Conservation (phyloP, 1,139 yeast species). For the Eremothecium sinecaudum region DNA sequence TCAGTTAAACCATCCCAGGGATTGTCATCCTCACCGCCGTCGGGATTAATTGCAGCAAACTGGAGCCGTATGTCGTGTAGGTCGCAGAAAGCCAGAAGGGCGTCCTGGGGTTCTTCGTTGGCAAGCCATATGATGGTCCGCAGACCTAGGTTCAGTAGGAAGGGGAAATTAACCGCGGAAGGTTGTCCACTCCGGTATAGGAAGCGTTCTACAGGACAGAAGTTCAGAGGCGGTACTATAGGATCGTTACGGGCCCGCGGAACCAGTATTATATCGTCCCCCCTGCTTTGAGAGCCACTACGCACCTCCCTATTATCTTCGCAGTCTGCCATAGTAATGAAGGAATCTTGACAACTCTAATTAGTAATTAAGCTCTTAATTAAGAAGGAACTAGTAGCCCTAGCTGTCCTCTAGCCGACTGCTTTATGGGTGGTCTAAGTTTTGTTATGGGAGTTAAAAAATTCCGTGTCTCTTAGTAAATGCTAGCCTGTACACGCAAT, state of each 20-base stretch:
- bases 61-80: constrained; percentile 55
- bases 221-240: constrained; percentile 87
- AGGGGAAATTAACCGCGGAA: constrained; percentile 86
- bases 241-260: constrained; percentile 45
- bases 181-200: constrained; percentile 92
- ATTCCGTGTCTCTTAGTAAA: no score
- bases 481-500: no score
- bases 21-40: constrained; percentile 65
- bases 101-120: constrained; percentile 89
- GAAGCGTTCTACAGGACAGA: constrained; percentile 85
- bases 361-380: no score
- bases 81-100: constrained; percentile 72
- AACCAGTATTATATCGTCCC: constrained; percentile 18
- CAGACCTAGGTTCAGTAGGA: constrained; percentile 61
- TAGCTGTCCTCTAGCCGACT: no score
- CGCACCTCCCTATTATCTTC: no score
- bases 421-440: no score
- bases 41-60: constrained; percentile 49
- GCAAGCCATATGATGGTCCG: constrained; percentile 89
- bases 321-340: no score
- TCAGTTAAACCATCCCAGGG: constrained; percentile 98
- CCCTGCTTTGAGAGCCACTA: no score
- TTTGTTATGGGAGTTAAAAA: no score
- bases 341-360: no score
- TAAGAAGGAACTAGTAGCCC: no score